Evolutionary conservation across 73 alveolate genomes (phyloP).

Genomic region (Blepharisma stoltei): DNA sequence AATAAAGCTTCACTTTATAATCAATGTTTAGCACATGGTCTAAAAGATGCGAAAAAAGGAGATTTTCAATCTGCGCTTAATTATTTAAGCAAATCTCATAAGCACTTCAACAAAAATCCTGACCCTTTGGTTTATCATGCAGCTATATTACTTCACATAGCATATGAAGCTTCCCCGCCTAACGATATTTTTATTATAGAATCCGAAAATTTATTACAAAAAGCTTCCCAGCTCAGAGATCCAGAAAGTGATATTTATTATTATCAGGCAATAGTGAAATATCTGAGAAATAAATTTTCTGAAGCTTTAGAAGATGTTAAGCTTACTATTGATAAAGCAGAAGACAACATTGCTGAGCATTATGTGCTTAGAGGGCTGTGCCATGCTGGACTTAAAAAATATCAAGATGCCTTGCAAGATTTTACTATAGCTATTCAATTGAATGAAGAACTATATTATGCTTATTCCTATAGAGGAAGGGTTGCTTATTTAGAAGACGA

Average conservation of each 20-base stretch:
- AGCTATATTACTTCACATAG: not conserved
- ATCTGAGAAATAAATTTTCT: constrained; percentile 41
- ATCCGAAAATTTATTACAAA: constrained; percentile 1
- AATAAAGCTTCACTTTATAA: constrained; percentile 43
- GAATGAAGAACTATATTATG: constrained; percentile 60
- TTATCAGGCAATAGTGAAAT: constrained; percentile 53
- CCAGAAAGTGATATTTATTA: constrained; percentile 36
- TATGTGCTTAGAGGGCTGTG: constrained; percentile 65
- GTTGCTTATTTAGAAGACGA: constrained; percentile 69
- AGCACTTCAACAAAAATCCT: not conserved
- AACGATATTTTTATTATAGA: not conserved
- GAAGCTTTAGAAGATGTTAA: constrained; percentile 60
- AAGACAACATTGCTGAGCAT: constrained; percentile 59
- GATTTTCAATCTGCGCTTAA: not conserved
- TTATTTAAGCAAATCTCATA: not conserved
- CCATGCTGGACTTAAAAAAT: constrained; percentile 63
- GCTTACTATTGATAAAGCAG: constrained; percentile 59
- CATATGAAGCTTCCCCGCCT: not conserved
- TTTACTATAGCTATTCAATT: constrained; percentile 55
- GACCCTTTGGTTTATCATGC: not conserved
- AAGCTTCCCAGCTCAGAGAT: not conserved
- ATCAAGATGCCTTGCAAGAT: constrained; percentile 65
- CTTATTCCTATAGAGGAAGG: constrained; percentile 64
- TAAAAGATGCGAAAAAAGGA: not conserved
- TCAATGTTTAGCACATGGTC: constrained; percentile 36